Base-by-base conservation (phyloP, 768 basidiomycete species). In the Auricularia sp. region DNA sequence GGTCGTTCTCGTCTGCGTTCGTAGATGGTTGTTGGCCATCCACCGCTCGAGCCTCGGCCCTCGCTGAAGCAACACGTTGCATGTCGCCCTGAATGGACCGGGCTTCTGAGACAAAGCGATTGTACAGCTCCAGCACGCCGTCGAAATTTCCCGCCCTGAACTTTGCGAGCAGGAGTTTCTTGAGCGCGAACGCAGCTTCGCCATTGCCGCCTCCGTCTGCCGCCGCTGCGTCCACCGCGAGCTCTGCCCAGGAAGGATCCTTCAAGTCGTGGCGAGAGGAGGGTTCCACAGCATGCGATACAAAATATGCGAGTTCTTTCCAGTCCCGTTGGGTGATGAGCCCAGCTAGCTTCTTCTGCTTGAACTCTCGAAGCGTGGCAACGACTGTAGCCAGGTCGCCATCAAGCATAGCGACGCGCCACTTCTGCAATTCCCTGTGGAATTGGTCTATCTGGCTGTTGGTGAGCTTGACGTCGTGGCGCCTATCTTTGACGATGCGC, bases 161-260 rank as follows among this genome's bases (percentile, higher is more conserved):
- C 14, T 33, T 29, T 33, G 11, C 24, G 14, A 34, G 21, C 34
- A 59, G 56, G 11, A 59, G 13, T 33, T 14, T 33, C 24, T 59
- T 59, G 56, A 59, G 56, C 29, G 56, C 56, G 34, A 59, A 59
- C 8, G 56, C 56, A 10, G 56, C 56, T 33, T 59, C 56, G 56
- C 56, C 56, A 34, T 6, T 59, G 34, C 56, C 56, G 18, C 56
- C 56, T 4, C 29, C 56, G 24, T 33, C 13, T 8, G 56, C 56
- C 3, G 24, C 29, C 10, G 56, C 56, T 1, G 56, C 56, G 56
- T 59, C 56, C 14, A 59, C 56, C 11, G 56, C 56, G 18, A 59
- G 56, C 14, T 59, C 56, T 7, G 4, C 56, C 56, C 14, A 34
- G 8, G 24, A 21, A 29, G 56, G 56, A 34, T 29, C 29, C 24